Evolutionary conservation across 345 rosid species (phyloP).

Genomic region (Laguncularia racemosa): DNA sequence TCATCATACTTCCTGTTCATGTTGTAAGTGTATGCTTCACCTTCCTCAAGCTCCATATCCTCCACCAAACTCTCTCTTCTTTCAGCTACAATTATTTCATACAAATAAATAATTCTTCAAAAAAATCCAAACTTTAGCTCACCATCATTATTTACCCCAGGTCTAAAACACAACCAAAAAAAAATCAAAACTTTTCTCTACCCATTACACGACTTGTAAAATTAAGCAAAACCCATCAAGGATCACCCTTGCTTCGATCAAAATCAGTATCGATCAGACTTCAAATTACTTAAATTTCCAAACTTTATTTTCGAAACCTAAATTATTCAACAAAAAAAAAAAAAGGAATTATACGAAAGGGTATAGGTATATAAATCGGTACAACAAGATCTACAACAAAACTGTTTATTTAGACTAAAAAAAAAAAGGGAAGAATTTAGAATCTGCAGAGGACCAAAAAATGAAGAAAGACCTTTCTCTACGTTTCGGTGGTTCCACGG

Average conservation of each 20-base stretch:
- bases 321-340: background rate
- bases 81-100: slow-evolving; percentile 1
- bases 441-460: too few species aligned
- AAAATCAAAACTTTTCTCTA: background rate
- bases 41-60: slow-evolving; percentile 20
- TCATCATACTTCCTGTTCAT: background rate
- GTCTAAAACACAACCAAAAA: background rate
- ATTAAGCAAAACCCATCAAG: slow-evolving; percentile 1
- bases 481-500: too few species aligned
- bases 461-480: too few species aligned
- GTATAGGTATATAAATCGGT: too few species aligned
- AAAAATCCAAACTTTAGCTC: background rate
- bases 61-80: slow-evolving; percentile 8
- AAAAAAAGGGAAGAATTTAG: too few species aligned
- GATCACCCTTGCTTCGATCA: slow-evolving; percentile 1
- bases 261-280: background rate
- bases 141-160: background rate
- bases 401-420: too few species aligned
- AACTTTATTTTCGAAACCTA: background rate
- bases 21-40: slow-evolving; percentile 12
- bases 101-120: background rate
- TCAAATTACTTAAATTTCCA: background rate
- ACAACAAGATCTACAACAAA: too few species aligned
- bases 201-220: slow-evolving; percentile 3
- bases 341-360: too few species aligned